These are phyloP conservation scores for Syzygium jambos DNA, from an alignment of 345 rosid genomes.

Conservation along the genomic window DNA sequence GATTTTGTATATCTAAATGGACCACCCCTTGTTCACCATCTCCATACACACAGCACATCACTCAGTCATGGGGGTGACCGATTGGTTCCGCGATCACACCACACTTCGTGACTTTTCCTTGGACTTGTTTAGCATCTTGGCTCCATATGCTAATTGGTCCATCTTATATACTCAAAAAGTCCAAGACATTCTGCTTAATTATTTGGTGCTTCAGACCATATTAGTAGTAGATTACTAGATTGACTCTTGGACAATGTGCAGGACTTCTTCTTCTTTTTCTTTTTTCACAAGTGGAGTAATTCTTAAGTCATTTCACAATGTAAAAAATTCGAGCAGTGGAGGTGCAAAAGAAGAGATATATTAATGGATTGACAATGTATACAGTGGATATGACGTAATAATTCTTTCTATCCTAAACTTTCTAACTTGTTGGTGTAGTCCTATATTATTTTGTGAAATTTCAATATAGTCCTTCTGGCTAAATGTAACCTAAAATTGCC, in stretches of 20 bases:
- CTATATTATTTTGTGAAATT: background rate
- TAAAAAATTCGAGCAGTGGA: background rate
- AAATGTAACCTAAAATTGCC: background rate
- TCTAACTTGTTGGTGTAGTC: background rate
- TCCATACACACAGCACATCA: constrained; percentile 1
- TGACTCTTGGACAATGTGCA: background rate
- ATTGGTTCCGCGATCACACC: background rate
- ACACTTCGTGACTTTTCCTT: background rate
- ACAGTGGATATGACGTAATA: too few species aligned
- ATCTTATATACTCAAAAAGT: background rate
- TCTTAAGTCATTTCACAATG: background rate
- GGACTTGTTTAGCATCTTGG: background rate
- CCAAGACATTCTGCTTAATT: background rate
- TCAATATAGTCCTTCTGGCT: background rate
- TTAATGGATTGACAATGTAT: background rate
- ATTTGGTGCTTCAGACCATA: background rate
- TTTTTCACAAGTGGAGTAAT: background rate
- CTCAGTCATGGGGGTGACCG: background rate
- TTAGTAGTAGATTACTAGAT: background rate
- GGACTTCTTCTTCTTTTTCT: background rate
- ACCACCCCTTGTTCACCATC: constrained; percentile 9
- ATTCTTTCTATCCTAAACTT: background rate
- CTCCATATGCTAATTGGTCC: constrained; percentile 10
- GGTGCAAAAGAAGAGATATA: background rate
- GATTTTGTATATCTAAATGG: background rate